A percentile compares a stretch with the other conserved stretches of the same genome.
Evolutionary conservation across 805 yeast species (phyloP).

Genomic region (Candida pseudofarinosa): DNA sequence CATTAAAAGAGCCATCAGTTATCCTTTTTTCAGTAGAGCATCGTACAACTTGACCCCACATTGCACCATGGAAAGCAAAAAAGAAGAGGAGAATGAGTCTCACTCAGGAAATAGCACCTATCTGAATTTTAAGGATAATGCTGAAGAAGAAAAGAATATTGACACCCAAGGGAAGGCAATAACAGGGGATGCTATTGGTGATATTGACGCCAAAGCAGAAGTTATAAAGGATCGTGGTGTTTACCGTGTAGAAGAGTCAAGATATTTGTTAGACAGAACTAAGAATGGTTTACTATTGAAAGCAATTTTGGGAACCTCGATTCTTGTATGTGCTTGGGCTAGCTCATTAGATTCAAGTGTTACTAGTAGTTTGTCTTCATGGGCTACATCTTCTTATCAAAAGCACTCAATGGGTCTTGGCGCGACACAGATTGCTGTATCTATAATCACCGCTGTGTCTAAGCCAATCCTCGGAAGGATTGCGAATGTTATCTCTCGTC

Average conservation of each 20-base stretch:
- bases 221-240: constrained; percentile 15
- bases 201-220: constrained; percentile 1
- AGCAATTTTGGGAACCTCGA: constrained; percentile 14
- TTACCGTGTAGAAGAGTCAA: constrained; percentile 20
- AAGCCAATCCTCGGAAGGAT: constrained; percentile 20
- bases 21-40: too few relatives aligned
- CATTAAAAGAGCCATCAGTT: too few relatives aligned
- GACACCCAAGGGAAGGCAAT: neutral
- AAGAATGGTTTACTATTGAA: constrained; percentile 10
- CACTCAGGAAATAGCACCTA: neutral
- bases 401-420: constrained; percentile 15
- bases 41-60: too few relatives aligned
- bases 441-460: constrained; percentile 19
- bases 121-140: neutral
- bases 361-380: constrained; percentile 30
- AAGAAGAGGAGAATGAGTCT: neutral
- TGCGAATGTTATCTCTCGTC: constrained; percentile 21
- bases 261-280: constrained; percentile 12
- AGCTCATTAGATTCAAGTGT: constrained; percentile 15
- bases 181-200: neutral
- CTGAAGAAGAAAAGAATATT: neutral
- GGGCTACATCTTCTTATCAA: constrained; percentile 21
- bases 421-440: constrained; percentile 15
- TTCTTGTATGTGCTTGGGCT: constrained; percentile 22
- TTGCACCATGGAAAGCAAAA: neutral